A percentile compares a stretch with the other conserved stretches of the same genome.
phyloP scores from a whole-genome alignment of 371 early-diverging fungal genomes.

The Actinomortierella wolfii region DNA sequence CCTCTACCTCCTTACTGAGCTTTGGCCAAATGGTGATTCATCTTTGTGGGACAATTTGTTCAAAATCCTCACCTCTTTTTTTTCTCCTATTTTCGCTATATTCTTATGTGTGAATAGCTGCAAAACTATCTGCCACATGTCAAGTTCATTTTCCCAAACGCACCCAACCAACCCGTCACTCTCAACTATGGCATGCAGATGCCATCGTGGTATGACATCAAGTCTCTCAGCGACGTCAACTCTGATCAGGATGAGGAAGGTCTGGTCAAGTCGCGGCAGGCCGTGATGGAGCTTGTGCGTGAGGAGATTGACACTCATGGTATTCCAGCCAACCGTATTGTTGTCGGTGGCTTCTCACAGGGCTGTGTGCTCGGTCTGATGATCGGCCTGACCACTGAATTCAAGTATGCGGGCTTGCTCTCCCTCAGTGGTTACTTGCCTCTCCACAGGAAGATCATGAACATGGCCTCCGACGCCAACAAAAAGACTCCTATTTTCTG shows the following conservation, averaged over 20 bases:
- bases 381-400: conserved; percentile 74
- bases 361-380: conserved; percentile 82
- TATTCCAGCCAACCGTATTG: conserved; percentile 84
- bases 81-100: background rate
- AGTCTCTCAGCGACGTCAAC: conserved; percentile 55
- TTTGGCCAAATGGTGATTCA: too few relatives aligned
- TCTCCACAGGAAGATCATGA: conserved; percentile 59
- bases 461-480: conserved; percentile 71
- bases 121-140: conserved; percentile 69
- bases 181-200: conserved; percentile 84
- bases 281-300: conserved; percentile 74
- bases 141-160: conserved; percentile 87
- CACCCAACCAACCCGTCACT: conserved; percentile 82
- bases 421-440: conserved; percentile 85
- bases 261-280: conserved; percentile 65
- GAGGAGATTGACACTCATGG: conserved; percentile 77
- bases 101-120: conserved; percentile 11
- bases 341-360: conserved; percentile 96
- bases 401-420: conserved; percentile 62
- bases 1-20: too few relatives aligned
- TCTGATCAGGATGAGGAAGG: conserved; percentile 79
- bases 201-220: conserved; percentile 89
- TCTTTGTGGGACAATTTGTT: too few relatives aligned
- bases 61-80: too few relatives aligned
- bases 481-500: conserved; percentile 83